Evolutionary conservation across 495 filamentous ascomycete species (phyloP).

Genomic region (Penicillium macrosclerotiorum): DNA sequence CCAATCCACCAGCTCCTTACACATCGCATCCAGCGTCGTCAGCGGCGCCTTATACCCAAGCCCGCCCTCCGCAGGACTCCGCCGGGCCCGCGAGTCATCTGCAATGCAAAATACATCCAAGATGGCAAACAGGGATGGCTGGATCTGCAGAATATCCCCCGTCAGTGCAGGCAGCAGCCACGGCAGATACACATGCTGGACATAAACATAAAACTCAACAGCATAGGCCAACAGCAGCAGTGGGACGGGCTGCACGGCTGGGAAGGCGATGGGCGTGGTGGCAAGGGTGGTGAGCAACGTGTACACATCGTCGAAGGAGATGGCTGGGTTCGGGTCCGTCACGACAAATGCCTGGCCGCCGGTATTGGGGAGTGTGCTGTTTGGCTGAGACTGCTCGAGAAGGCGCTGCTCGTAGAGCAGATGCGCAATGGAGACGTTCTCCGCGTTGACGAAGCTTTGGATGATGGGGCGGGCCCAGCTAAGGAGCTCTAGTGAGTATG

Average conservation of each 20-base stretch:
- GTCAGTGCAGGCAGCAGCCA: slow-evolving; percentile 40
- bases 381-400: slow-evolving; percentile 40
- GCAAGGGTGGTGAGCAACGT: slow-evolving; percentile 29
- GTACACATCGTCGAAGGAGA: slow-evolving; percentile 37
- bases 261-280: slow-evolving; percentile 32
- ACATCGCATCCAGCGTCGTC: slow-evolving; percentile 54
- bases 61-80: slow-evolving; percentile 44
- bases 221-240: slow-evolving; percentile 47
- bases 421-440: slow-evolving; percentile 57
- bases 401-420: slow-evolving; percentile 59
- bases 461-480: slow-evolving; percentile 50
- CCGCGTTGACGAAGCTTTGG: slow-evolving; percentile 56
- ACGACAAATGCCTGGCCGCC: slow-evolving; percentile 42
- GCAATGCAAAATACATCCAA: slow-evolving; percentile 48
- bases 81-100: slow-evolving; percentile 43
- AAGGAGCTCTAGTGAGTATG: slow-evolving; percentile 14
- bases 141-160: slow-evolving; percentile 47
- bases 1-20: slow-evolving; percentile 52
- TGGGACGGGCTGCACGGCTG: slow-evolving; percentile 19
- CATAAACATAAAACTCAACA: slow-evolving; percentile 48
- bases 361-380: slow-evolving; percentile 35
- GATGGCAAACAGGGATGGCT: slow-evolving; percentile 54
- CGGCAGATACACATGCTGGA: slow-evolving; percentile 42
- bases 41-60: slow-evolving; percentile 51
- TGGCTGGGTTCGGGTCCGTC: slow-evolving; percentile 37